Percentiles rank a stretch among this genome's conserved stretches.
These are phyloP conservation scores for Talaromyces sp. DNA, from an alignment of 2,329 filamentous ascomycete genomes.

Conservation along the genomic window DNA sequence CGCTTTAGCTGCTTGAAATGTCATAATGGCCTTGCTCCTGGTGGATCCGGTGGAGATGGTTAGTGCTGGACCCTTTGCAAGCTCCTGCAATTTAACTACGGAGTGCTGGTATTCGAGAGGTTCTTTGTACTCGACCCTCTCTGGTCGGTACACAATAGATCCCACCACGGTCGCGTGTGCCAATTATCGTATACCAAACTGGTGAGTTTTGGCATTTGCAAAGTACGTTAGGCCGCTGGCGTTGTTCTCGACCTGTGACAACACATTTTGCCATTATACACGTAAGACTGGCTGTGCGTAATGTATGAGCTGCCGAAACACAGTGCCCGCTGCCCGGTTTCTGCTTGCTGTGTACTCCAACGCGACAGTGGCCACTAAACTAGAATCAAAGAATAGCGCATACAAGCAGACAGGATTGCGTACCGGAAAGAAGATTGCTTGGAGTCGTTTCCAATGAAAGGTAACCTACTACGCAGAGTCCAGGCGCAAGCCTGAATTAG, in stretches of 20 bases:
- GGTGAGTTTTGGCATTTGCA: too few relatives aligned
- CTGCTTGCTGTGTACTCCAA: too few relatives aligned
- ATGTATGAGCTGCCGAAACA: not conserved
- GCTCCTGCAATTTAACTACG: too few relatives aligned
- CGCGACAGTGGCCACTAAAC: not conserved
- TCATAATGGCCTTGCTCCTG: not conserved
- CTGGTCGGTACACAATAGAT: too few relatives aligned
- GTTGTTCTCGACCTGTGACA: not conserved
- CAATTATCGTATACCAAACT: too few relatives aligned
- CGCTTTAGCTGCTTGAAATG: not conserved
- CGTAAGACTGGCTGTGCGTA: not conserved
- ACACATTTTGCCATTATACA: not conserved
- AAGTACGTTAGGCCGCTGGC: too few relatives aligned
- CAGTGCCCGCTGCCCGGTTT: too few relatives aligned
- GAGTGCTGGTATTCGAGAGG: not conserved
- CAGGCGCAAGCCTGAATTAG: not conserved
- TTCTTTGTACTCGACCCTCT: not conserved
- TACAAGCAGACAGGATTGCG: not conserved
- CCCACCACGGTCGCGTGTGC: too few relatives aligned
- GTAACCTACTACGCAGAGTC: not conserved
- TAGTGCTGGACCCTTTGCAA: too few relatives aligned
- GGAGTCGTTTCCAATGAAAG: not conserved
- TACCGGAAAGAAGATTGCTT: too few relatives aligned
- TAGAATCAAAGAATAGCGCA: not conserved
- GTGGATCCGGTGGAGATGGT: not conserved